These are phyloP conservation scores for Aspergillus sp. DNA, from an alignment of 2,329 filamentous ascomycete species.

Conservation along the genomic window DNA sequence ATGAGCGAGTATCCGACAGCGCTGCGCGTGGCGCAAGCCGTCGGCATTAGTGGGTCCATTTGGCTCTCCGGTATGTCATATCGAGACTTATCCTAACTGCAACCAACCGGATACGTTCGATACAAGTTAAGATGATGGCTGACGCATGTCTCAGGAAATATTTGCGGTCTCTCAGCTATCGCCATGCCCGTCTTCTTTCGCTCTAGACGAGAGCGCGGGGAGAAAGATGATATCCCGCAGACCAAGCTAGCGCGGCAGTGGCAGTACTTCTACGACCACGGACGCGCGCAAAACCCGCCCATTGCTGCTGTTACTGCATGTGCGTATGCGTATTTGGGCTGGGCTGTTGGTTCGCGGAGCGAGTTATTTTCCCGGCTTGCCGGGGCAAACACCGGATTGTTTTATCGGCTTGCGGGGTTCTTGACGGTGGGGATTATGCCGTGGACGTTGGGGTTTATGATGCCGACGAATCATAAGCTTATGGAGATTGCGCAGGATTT, in stretches of 20 bases:
- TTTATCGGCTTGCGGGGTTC: conserved; percentile 22
- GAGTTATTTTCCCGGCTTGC: conserved; percentile 8
- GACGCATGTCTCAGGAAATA: conserved; percentile 15
- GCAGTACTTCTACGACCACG: conserved; percentile 13
- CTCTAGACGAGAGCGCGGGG: conserved; percentile 1
- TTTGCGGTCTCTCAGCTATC: conserved; percentile 19
- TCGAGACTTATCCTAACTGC: neutral
- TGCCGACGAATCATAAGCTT: conserved; percentile 21
- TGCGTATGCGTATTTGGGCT: conserved; percentile 24
- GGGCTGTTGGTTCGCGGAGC: conserved; percentile 13
- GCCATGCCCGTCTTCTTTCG: conserved; percentile 20
- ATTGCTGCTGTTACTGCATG: conserved; percentile 15
- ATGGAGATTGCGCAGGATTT: conserved; percentile 7
- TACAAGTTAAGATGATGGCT: neutral
- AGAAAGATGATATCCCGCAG: conserved; percentile 1
- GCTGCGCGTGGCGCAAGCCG: conserved; percentile 20
- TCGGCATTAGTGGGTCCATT: conserved; percentile 23
- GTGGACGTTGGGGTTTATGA: conserved; percentile 25
- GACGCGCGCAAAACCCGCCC: conserved; percentile 19
- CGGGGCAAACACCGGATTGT: conserved; percentile 3
- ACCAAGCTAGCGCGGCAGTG: conserved; percentile 12
- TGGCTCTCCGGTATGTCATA: conserved; percentile 22
- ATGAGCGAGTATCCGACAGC: conserved; percentile 15
- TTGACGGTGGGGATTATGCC: conserved; percentile 28
- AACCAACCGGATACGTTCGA: neutral